Base-by-base conservation (phyloP, 192 early-diverging fungal genomes). In the Rhizoclosmatium globosum region DNA sequence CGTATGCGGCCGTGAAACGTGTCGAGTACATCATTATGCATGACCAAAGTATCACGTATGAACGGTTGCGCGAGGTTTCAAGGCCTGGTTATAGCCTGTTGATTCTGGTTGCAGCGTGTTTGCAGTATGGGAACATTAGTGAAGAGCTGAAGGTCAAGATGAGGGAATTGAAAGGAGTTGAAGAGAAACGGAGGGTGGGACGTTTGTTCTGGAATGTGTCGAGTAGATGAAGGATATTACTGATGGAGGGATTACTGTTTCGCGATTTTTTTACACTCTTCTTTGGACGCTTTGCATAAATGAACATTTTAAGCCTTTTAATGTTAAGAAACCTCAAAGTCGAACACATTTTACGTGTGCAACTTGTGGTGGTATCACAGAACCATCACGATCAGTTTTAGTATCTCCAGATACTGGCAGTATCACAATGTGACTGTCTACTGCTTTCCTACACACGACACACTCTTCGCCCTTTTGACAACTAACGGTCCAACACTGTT, bases 91-190 rank as follows among this genome's bases (percentile, higher is more conserved):
- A 90, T 68, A 76, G 74, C 4, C 61, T 90, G 21, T 74, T 90
- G 59, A 90, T 90, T 70, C 46, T 87, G 19, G 85, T 90, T 44
- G 89, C 89, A 17, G 89, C 89, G 57, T 88, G 85, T 68, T 71
- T 87, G 50, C 89, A 90, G 80, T 88, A 85, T 68, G 58, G 77
- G 46, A 78, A 61, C 45, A 87, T 87, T 62, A 44, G 47, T 42
- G 73, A 87, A 46, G 84, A 87, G 19, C 43, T 87, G 23, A 68
- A 70, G 44, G 48, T 64, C 23, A 72, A 69, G 58, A 13, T 43
- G 31, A 60, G 60, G 42, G 78, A 79, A n/a, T 45, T 74, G 31
- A 61, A 41, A 41, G 41, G n/a, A 4, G 7, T 73, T 6, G 71
- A 74, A 23, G 71, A 73, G 48, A 11, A 43, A 45, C 17, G 64